Evolutionary conservation across 495 filamentous ascomycete species (phyloP).

Genomic region (Copromyces sp.): DNA sequence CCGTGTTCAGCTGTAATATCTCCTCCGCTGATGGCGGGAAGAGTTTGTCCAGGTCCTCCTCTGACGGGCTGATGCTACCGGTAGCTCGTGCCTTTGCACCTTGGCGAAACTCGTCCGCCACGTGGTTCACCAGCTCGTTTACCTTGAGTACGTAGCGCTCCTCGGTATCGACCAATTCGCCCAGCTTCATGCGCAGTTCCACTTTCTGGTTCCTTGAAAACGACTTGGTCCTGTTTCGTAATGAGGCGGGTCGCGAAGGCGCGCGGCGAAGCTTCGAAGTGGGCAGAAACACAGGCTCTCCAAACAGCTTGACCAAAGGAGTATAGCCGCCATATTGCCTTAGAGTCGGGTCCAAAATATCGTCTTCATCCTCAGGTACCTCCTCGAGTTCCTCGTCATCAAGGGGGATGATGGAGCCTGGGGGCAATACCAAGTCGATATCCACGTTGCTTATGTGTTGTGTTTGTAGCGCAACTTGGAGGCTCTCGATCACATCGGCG

Average conservation of each 20-base stretch:
- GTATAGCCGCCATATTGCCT: conserved; percentile 66
- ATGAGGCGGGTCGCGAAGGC: conserved; percentile 71
- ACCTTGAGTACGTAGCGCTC: conserved; percentile 84
- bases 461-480: conserved; percentile 62
- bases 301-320: conserved; percentile 63
- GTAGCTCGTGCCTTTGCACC: conserved; percentile 48
- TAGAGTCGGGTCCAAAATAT: conserved; percentile 48
- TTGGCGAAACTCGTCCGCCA: conserved; percentile 61
- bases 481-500: conserved; percentile 54
- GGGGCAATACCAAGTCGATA: conserved; percentile 75
- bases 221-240: conserved; percentile 53
- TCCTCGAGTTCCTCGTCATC: conserved; percentile 41
- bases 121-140: conserved; percentile 64
- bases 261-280: conserved; percentile 79
- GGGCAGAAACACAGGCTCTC: conserved; percentile 74
- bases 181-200: conserved; percentile 76
- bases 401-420: conserved; percentile 55
- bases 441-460: conserved; percentile 76
- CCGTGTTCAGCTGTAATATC: conserved; percentile 70
- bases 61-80: conserved; percentile 61
- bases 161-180: conserved; percentile 87
- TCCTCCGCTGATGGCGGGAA: conserved; percentile 71
- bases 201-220: conserved; percentile 77
- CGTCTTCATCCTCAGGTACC: conserved; percentile 45
- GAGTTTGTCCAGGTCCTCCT: conserved; percentile 58